These are phyloP conservation scores for Cyamopsis tetragonoloba DNA, from an alignment of 306 rosid species.

Conservation along the genomic window DNA sequence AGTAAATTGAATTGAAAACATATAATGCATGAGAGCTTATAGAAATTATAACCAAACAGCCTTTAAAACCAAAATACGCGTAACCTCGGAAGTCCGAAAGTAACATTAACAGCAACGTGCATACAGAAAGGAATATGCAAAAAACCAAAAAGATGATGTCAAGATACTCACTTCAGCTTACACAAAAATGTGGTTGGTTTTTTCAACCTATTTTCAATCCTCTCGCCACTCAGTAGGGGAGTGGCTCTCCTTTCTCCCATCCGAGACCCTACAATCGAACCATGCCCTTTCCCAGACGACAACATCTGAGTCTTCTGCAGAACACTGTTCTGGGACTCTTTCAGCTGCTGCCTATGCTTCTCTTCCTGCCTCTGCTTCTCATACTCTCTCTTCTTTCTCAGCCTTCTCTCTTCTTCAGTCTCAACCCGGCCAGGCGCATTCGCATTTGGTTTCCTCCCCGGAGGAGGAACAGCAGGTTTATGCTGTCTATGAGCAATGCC, in stretches of 20 bases:
- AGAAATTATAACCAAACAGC: too few relatives aligned
- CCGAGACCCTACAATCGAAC: constrained; percentile 79
- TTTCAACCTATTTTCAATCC: constrained; percentile 92
- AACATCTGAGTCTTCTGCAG: constrained; percentile 67
- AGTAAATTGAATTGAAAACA: too few relatives aligned
- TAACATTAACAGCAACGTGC: constrained; percentile 1
- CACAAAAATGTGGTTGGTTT: constrained; percentile 98
- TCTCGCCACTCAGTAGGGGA: constrained; percentile 75
- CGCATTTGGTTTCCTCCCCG: constrained; percentile 53
- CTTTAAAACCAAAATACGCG: too few relatives aligned
- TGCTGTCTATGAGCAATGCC: constrained; percentile 53
- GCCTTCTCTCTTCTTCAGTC: constrained; percentile 81
- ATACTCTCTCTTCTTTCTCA: constrained; percentile 77
- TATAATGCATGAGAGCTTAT: too few relatives aligned
- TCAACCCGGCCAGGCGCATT: constrained; percentile 48
- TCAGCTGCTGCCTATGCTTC: constrained; percentile 80
- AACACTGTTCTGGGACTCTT: constrained; percentile 74
- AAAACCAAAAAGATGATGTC: constrained; percentile 26
- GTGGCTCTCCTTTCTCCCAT: constrained; percentile 78
- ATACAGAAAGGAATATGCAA: not conserved
- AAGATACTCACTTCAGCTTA: constrained; percentile 84
- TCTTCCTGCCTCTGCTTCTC: constrained; percentile 91
- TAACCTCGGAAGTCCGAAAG: too few relatives aligned
- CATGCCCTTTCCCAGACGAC: constrained; percentile 80
- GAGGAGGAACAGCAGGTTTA: constrained; percentile 39